These are phyloP conservation scores for Mallotus nudiflorus DNA, from an alignment of 345 rosid genomes.

Conservation along the genomic window DNA sequence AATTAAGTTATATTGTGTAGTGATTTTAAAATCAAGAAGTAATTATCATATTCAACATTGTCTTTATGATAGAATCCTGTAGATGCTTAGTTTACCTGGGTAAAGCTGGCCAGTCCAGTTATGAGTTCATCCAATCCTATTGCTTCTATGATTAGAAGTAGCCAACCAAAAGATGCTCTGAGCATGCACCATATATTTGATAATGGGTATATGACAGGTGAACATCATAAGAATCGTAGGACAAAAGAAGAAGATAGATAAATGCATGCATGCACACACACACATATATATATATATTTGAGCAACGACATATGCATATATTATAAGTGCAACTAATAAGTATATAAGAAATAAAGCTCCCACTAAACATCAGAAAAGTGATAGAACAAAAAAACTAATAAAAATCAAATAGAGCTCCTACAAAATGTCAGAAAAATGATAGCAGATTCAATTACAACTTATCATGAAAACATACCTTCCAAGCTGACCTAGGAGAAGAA, in stretches of 20 bases:
- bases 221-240: background rate
- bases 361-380: background rate
- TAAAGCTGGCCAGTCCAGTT: too few relatives aligned
- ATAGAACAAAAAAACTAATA: background rate
- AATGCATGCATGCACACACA: too few relatives aligned
- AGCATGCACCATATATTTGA: background rate
- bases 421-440: too few relatives aligned
- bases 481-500: slow-evolving; percentile 75
- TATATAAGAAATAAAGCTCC: background rate
- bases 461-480: slow-evolving; percentile 54
- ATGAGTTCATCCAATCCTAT: too few relatives aligned
- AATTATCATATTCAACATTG: background rate
- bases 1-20: too few relatives aligned
- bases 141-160: too few relatives aligned
- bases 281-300: too few relatives aligned
- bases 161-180: background rate
- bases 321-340: background rate
- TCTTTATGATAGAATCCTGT: background rate
- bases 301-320: too few relatives aligned
- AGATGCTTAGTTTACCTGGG: too few relatives aligned
- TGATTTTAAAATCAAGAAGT: background rate
- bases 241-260: background rate
- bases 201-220: too few relatives aligned
- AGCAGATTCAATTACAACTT: too few relatives aligned
- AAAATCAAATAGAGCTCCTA: too few relatives aligned